These are phyloP conservation scores for Cytospora mali DNA, from an alignment of 2,329 filamentous ascomycete genomes.

Conservation along the genomic window DNA sequence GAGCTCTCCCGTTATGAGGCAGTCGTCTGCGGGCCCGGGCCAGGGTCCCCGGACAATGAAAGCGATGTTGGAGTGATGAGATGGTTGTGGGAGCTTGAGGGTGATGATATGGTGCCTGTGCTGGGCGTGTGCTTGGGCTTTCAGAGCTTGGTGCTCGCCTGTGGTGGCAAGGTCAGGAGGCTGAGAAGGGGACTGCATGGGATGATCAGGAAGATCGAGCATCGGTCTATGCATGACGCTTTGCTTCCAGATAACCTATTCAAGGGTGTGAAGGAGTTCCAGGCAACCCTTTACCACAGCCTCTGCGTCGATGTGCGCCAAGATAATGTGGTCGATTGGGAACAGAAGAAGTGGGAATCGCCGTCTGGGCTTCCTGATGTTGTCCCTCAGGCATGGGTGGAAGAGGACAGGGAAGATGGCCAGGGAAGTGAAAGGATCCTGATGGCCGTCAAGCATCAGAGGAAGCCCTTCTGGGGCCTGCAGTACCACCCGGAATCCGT, in stretches of 20 bases:
- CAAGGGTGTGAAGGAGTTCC: slow-evolving; percentile 57
- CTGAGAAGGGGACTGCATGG: slow-evolving; percentile 79
- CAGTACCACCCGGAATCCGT: slow-evolving; percentile 92
- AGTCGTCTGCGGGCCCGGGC: slow-evolving; percentile 87
- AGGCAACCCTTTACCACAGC: slow-evolving; percentile 78
- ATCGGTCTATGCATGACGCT: slow-evolving; percentile 39
- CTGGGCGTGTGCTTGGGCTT: slow-evolving; percentile 90
- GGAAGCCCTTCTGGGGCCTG: slow-evolving; percentile 79
- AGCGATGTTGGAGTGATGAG: slow-evolving; percentile 83
- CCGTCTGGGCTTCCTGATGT: slow-evolving; percentile 44
- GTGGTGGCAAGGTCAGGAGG: slow-evolving; percentile 67
- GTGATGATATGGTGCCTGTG: slow-evolving; percentile 67
- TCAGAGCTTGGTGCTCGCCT: slow-evolving; percentile 73
- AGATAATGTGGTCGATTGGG: slow-evolving; percentile 45
- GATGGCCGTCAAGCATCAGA: slow-evolving; percentile 74
- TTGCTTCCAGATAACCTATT: slow-evolving; percentile 63
- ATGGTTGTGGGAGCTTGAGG: slow-evolving; percentile 70
- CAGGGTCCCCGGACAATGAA: slow-evolving; percentile 72
- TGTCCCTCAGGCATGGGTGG: slow-evolving; percentile 65
- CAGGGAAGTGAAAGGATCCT: slow-evolving; percentile 55
- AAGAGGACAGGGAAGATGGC: slow-evolving; percentile 45
- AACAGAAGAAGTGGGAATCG: slow-evolving; percentile 43
- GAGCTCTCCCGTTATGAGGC: slow-evolving; percentile 71
- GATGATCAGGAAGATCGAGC: slow-evolving; percentile 70
- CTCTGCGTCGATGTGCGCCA: slow-evolving; percentile 59